These are phyloP conservation scores for Aphanoascus verrucosus DNA, from an alignment of 2,329 filamentous ascomycete species.

Conservation along the genomic window DNA sequence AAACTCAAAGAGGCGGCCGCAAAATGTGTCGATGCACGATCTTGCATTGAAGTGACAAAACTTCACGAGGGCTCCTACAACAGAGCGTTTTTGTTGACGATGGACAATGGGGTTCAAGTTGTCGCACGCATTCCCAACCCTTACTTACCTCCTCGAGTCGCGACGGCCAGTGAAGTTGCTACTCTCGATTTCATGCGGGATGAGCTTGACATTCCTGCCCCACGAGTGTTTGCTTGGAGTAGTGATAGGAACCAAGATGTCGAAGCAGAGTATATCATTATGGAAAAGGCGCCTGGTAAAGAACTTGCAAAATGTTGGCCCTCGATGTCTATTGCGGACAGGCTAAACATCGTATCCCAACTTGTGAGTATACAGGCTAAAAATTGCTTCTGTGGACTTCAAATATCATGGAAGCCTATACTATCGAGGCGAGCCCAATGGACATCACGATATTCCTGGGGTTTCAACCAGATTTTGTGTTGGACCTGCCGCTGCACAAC, in stretches of 20 bases:
- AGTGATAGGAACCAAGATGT: slow-evolving; percentile 18
- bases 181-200: slow-evolving; percentile 14
- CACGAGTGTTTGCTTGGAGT: slow-evolving; percentile 12
- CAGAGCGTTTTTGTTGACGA: slow-evolving; percentile 26
- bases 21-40: slow-evolving; percentile 19
- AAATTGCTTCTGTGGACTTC: slow-evolving; percentile 15
- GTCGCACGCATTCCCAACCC: slow-evolving; percentile 15
- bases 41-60: slow-evolving; percentile 29
- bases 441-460: slow-evolving; percentile 2
- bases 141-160: slow-evolving; percentile 6
- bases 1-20: slow-evolving; percentile 24
- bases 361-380: not conserved
- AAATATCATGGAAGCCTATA: slow-evolving; percentile 9
- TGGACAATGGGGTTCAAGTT: slow-evolving; percentile 19
- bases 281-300: slow-evolving; percentile 24
- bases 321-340: not conserved
- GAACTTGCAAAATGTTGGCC: slow-evolving; percentile 24
- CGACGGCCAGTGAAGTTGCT: slow-evolving; percentile 15
- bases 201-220: slow-evolving; percentile 9
- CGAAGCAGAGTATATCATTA: slow-evolving; percentile 20
- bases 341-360: not conserved
- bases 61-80: slow-evolving; percentile 31
- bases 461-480: slow-evolving; percentile 2
- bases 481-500: not conserved
- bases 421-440: not conserved